phyloP scores from a whole-genome alignment of 345 rosid species.

The Linum lewisii region DNA sequence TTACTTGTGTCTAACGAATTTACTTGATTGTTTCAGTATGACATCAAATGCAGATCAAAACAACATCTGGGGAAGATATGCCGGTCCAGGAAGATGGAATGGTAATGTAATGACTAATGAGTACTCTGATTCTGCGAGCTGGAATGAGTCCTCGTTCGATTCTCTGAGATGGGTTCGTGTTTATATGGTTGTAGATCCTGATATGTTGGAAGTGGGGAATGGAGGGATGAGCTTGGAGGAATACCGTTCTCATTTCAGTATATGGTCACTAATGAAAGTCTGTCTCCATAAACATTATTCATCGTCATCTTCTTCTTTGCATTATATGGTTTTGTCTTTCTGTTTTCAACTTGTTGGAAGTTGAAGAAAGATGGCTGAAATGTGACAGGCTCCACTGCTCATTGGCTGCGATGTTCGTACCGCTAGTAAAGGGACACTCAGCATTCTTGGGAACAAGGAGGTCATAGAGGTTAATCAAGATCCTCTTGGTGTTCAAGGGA shows the following conservation, averaged over 20 bases:
- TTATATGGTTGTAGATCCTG: conserved; percentile 15
- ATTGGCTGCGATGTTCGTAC: conserved; percentile 21
- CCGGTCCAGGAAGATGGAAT: conserved; percentile 21
- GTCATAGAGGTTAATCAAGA: conserved; percentile 20
- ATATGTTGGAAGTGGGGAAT: conserved; percentile 25
- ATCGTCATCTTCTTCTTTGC: not conserved
- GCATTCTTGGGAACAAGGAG: conserved; percentile 16
- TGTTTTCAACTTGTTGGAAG: not conserved
- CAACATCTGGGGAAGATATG: conserved; percentile 20
- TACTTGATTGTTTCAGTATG: conserved; percentile 6
- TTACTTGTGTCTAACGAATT: not conserved
- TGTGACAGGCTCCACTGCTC: conserved; percentile 19
- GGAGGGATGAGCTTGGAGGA: conserved; percentile 22
- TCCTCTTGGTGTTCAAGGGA: conserved; percentile 20
- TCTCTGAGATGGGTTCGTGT: not conserved
- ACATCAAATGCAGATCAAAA: conserved; percentile 16
- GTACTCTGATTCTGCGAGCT: not conserved
- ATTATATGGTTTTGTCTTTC: not conserved
- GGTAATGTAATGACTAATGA: conserved; percentile 10
- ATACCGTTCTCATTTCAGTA: conserved; percentile 22
- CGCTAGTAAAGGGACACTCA: conserved; percentile 8
- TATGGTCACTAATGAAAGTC: conserved; percentile 25
- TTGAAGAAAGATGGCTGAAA: not conserved
- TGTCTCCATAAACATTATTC: not conserved
- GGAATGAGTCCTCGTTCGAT: not conserved